Conservation (phyloP, 2,329 filamentous ascomycete species). For the Trichoderma sp. region DNA sequence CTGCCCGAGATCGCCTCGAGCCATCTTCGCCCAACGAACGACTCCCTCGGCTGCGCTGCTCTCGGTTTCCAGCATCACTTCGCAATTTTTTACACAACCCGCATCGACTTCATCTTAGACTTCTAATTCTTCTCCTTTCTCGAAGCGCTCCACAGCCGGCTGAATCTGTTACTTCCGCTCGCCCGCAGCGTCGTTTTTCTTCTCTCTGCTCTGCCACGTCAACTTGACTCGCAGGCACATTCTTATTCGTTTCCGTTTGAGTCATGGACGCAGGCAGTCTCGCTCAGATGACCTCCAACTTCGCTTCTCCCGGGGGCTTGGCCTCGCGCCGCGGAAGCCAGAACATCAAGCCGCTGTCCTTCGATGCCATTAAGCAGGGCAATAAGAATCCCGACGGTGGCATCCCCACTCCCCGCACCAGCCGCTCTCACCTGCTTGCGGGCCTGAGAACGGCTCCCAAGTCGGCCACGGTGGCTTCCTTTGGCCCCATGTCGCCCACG, state of each 20-base stretch:
- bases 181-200: conserved; percentile 11
- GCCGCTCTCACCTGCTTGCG: conserved; percentile 90
- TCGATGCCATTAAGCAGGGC: conserved; percentile 70
- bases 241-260: conserved; percentile 41
- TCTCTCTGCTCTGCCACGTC: not conserved
- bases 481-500: conserved; percentile 66
- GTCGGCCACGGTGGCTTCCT: conserved; percentile 71
- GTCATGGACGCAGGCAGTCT: conserved; percentile 96
- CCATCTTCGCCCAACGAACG: not conserved
- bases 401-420: conserved; percentile 83
- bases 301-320: conserved; percentile 73
- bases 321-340: conserved; percentile 82
- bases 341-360: conserved; percentile 87
- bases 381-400: conserved; percentile 69
- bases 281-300: conserved; percentile 97
- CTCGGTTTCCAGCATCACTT: conserved; percentile 19
- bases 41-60: not conserved
- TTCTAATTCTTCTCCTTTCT: conserved; percentile 22
- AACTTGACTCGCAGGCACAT: conserved; percentile 17
- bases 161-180: conserved; percentile 21
- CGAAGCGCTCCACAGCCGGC: conserved; percentile 3
- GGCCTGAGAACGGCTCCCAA: conserved; percentile 93
- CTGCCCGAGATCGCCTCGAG: conserved; percentile 1
- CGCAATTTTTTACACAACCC: conserved; percentile 25
- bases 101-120: conserved; percentile 26